These are phyloP conservation scores for Tympanopsis confertula DNA, from an alignment of 2,329 filamentous ascomycete species.

Conservation along the genomic window DNA sequence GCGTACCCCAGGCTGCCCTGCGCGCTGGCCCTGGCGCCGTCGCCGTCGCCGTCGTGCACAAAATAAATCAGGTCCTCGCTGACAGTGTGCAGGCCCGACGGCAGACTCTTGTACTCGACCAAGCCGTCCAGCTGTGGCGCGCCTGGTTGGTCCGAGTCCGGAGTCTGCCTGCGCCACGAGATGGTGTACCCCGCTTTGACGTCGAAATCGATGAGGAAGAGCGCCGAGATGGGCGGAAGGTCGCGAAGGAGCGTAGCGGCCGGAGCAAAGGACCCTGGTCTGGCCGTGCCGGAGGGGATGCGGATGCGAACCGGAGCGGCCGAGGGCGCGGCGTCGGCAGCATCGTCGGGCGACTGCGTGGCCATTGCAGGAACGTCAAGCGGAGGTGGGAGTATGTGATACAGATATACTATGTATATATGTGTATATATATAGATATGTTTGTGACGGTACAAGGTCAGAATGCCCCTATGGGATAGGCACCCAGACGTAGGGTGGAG, in stretches of 20 bases:
- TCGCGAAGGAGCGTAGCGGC: slow-evolving; percentile 20
- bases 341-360: no score
- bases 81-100: slow-evolving; percentile 84
- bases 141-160: slow-evolving; percentile 31
- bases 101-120: slow-evolving; percentile 92
- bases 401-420: no score
- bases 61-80: slow-evolving; percentile 88
- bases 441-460: no score
- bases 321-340: no score
- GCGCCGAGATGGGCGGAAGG: slow-evolving; percentile 56
- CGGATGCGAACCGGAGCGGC: no score
- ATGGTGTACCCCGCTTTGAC: slow-evolving; percentile 87
- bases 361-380: no score
- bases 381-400: no score
- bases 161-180: slow-evolving; percentile 67
- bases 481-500: no score
- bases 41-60: slow-evolving; percentile 54
- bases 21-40: neutral
- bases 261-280: no score
- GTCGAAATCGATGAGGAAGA: slow-evolving; percentile 86
- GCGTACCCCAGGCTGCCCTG: slow-evolving; percentile 42
- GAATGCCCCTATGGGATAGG: no score
- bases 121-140: slow-evolving; percentile 59
- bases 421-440: no score
- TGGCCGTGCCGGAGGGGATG: no score